Conservation (phyloP, 2,329 filamentous ascomycete genomes). For the Magnaporthiopsis rhizophila region DNA sequence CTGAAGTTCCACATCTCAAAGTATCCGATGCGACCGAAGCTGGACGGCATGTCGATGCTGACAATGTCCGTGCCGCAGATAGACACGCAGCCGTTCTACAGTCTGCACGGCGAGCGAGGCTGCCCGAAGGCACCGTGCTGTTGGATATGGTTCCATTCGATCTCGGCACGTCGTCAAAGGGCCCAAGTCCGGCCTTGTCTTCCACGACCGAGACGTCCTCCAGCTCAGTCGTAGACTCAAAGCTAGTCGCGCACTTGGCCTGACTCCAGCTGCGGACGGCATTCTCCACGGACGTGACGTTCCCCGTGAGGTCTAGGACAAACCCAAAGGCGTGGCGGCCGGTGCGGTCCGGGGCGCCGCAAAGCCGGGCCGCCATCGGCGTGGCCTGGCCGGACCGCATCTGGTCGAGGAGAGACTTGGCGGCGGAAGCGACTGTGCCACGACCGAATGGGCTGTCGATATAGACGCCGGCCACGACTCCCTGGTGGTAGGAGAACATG, state of each 20-base stretch:
- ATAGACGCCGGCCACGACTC: background rate
- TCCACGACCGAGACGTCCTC: background rate
- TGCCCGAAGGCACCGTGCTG: background rate
- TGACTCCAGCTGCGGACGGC: background rate
- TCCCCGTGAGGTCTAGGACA: background rate
- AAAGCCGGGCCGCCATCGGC: background rate
- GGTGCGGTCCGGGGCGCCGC: background rate
- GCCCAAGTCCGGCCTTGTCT: background rate
- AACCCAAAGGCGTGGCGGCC: background rate
- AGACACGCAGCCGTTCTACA: background rate
- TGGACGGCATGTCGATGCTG: conserved; percentile 9
- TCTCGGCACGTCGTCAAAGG: background rate
- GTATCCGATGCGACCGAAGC: conserved; percentile 21
- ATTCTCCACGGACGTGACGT: background rate
- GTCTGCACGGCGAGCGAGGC: background rate
- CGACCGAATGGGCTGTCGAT: background rate
- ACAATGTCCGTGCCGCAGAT: too few species aligned
- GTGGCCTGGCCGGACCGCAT: background rate
- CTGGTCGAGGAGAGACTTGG: background rate
- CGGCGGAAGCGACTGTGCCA: background rate
- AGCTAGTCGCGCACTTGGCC: background rate
- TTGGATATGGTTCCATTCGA: background rate
- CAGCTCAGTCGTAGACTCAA: background rate
- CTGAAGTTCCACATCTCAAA: conserved; percentile 26
- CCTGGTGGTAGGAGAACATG: background rate